These are phyloP conservation scores for Xylariaceae sp. DNA, from an alignment of 2,329 filamentous ascomycete species.

Conservation along the genomic window DNA sequence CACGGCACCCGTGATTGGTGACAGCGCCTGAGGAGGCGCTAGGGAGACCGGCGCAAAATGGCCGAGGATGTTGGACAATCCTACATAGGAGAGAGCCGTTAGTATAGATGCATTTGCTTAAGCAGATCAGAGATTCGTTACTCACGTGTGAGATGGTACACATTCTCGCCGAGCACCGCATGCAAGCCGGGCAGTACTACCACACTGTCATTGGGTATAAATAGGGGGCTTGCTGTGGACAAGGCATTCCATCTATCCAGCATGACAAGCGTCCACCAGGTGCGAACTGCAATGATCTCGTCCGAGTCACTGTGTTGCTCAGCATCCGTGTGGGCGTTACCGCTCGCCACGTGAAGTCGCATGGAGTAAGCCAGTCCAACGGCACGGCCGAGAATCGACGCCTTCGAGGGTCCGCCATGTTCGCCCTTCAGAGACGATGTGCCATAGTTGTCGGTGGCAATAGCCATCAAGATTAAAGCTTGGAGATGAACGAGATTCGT, in stretches of 20 bases:
- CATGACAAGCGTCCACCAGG: conserved; percentile 68
- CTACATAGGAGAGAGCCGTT: conserved; percentile 31
- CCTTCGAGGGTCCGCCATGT: conserved; percentile 44
- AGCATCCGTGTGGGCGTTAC: conserved; percentile 37
- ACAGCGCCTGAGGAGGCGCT: conserved; percentile 39
- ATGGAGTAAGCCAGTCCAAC: conserved; percentile 61
- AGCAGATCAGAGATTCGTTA: conserved; percentile 21
- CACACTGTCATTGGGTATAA: conserved; percentile 58
- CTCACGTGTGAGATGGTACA: conserved; percentile 62
- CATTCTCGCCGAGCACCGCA: conserved; percentile 54
- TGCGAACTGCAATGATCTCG: conserved; percentile 55
- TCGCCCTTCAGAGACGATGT: conserved; percentile 37
- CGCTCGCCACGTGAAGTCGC: conserved; percentile 48
- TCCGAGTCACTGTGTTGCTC: conserved; percentile 47
- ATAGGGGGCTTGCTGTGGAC: conserved; percentile 56
- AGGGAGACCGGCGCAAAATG: conserved; percentile 46
- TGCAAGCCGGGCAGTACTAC: conserved; percentile 56
- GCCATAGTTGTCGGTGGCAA: conserved; percentile 58
- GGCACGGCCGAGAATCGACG: conserved; percentile 57
- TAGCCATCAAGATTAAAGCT: conserved; percentile 59
- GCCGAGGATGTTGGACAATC: conserved; percentile 54
- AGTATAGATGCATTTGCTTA: not conserved
- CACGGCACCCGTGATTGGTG: conserved; percentile 36
- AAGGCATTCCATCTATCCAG: conserved; percentile 70
- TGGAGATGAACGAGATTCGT: conserved; percentile 58